Evolutionary conservation across 345 rosid genomes (phyloP), one percentile per base, ranked within the genome.

Genomic region (Euphorbia lathyris): DNA sequence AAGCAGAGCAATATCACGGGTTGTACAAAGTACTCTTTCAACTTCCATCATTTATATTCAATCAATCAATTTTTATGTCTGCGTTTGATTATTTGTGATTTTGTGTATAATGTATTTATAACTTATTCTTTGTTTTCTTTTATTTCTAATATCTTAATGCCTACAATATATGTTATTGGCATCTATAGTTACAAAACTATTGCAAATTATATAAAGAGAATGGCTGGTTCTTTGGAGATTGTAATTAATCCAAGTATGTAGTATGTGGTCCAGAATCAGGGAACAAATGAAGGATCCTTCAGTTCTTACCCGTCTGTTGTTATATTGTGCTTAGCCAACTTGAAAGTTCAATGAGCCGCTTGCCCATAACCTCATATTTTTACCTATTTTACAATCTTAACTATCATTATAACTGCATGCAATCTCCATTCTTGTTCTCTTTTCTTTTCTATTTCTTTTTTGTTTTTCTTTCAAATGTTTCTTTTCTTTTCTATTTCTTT

Each of bases 1-100:
- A 90, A 75, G 94, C 97, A 9, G 97, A 88, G 72, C 96, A 92
- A 70, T 92, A 92, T 77, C 91, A 88, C 71, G 77, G 86, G 12
- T 72, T 92, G 62, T 92, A 92, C 78, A 90, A 90, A 83, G 97
- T 89, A 85, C 69, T 34, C n/a, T 1, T 40, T n/a, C n/a, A n/a
- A 23, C 20, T 22, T 3, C 19, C 45, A 7, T 58, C 1, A 22
- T 66, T 36, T 11, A 1, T 58, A 16, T 57, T 14, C 58, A 36
- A 16, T 12, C n/a, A n/a, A n/a, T n/a, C n/a, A 55, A 23, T 38
- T 19, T 19, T 19, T 20, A 23, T 20, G n/a, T 55, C 14, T 55
- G 29, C 29, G 14, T 48, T 1, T 55, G n/a, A n/a, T 0, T 23
- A 55, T 55, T 55, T 25, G 12, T 22, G 12, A 55, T 55, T 51